These are phyloP conservation scores for Metschnikowia cubensis DNA, from an alignment of 805 yeast species.

Conservation along the genomic window DNA sequence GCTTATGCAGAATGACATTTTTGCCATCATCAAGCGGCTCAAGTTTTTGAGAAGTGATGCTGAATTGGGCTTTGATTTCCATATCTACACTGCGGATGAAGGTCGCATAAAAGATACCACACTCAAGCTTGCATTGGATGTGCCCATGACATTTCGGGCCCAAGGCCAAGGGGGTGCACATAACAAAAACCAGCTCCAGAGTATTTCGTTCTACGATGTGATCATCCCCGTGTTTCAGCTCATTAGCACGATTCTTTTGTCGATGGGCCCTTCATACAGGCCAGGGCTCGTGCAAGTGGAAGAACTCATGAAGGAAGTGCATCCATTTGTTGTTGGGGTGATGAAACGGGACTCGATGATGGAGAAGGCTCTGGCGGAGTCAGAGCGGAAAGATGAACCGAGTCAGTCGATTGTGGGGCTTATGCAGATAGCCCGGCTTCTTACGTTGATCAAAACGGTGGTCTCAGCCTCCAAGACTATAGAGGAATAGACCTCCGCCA, in stretches of 20 bases:
- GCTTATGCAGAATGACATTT: slow-evolving; percentile 68
- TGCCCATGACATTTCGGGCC: slow-evolving; percentile 39
- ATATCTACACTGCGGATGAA: slow-evolving; percentile 28
- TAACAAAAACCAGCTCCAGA: slow-evolving; percentile 2
- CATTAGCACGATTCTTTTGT: slow-evolving; percentile 58
- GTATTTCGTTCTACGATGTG: slow-evolving; percentile 59
- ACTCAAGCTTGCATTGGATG: slow-evolving; percentile 50
- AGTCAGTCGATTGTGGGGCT: slow-evolving; percentile 36
- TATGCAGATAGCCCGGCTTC: slow-evolving; percentile 42
- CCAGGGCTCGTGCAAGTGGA: slow-evolving; percentile 52
- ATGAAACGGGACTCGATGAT: slow-evolving; percentile 52
- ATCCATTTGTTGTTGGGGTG: slow-evolving; percentile 55
- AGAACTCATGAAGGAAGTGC: slow-evolving; percentile 48
- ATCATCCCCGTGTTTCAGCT: slow-evolving; percentile 73
- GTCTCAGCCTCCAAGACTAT: slow-evolving; percentile 8
- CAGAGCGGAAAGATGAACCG: slow-evolving; percentile 20
- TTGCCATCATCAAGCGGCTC: slow-evolving; percentile 55
- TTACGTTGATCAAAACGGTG: slow-evolving; percentile 14
- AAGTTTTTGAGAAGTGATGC: slow-evolving; percentile 66
- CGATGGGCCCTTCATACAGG: slow-evolving; percentile 74
- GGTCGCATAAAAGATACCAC: slow-evolving; percentile 4
- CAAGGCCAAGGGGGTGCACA: background rate
- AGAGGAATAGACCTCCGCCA: slow-evolving; percentile 3
- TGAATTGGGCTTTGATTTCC: slow-evolving; percentile 64
- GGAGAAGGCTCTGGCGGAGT: slow-evolving; percentile 16